These are phyloP conservation scores for Cornus florida DNA, from an alignment of 148 eudicot species.

Conservation along the genomic window DNA sequence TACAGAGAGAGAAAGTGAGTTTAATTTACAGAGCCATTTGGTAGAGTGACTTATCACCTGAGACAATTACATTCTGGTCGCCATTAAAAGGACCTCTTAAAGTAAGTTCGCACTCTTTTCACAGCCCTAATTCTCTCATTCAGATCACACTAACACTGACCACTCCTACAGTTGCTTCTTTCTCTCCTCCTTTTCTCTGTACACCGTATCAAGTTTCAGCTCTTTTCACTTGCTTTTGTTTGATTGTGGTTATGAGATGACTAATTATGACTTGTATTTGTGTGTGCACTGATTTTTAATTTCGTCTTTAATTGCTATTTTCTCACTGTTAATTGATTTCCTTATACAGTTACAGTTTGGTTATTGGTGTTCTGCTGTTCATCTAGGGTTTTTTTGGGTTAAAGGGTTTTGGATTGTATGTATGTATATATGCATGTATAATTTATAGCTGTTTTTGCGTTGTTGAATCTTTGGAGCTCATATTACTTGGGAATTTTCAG, in stretches of 20 bases:
- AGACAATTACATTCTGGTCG: slow-evolving; percentile 28
- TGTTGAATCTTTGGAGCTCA: slow-evolving; percentile 10
- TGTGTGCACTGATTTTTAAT: neutral
- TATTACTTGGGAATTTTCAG: neutral
- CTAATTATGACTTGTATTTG: slow-evolving; percentile 13
- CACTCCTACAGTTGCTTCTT: neutral
- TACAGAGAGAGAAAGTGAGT: slow-evolving; percentile 12
- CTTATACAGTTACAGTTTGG: neutral
- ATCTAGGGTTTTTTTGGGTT: slow-evolving; percentile 21
- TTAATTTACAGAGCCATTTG: slow-evolving; percentile 9
- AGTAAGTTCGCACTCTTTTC: slow-evolving; percentile 21
- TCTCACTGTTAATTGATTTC: neutral
- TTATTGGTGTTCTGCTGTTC: slow-evolving; percentile 11
- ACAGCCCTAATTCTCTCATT: slow-evolving; percentile 14
- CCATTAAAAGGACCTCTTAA: slow-evolving; percentile 15
- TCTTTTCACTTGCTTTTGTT: slow-evolving; percentile 8
- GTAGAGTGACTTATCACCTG: neutral
- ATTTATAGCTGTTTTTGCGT: neutral
- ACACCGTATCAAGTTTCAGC: neutral
- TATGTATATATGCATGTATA: slow-evolving; percentile 18
- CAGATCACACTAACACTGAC: slow-evolving; percentile 27
- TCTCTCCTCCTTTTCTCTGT: neutral
- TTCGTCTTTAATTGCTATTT: slow-evolving; percentile 8
- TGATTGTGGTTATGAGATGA: slow-evolving; percentile 5
- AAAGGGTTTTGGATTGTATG: slow-evolving; percentile 19